Evolutionary conservation across 129 eudicot genomes (phyloP).

Genomic region (Tagetes erecta): DNA sequence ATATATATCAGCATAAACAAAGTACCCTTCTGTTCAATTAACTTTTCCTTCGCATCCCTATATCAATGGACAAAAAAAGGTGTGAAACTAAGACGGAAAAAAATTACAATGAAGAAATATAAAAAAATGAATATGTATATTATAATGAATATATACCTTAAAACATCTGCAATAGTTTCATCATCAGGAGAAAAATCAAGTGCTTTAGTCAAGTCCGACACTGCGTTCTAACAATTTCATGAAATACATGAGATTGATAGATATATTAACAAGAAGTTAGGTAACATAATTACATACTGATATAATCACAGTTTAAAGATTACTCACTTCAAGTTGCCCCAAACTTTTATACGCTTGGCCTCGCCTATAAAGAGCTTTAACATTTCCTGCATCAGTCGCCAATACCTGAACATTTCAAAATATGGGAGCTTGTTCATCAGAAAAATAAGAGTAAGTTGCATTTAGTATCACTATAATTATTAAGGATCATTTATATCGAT

Average conservation of each 20-base stretch:
- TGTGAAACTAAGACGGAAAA: not conserved
- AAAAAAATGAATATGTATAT: not conserved
- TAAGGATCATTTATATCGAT: not conserved
- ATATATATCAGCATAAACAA: not conserved
- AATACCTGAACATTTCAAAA: constrained; percentile 58
- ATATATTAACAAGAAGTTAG: not conserved
- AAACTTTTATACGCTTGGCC: constrained; percentile 89
- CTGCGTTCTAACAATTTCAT: constrained; percentile 56
- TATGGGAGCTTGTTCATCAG: constrained; percentile 4
- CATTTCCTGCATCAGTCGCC: constrained; percentile 62
- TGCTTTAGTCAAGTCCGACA: constrained; percentile 70
- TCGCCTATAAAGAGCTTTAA: constrained; percentile 94
- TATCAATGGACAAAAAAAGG: not conserved
- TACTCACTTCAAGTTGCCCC: constrained; percentile 71
- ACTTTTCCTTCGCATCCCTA: constrained; percentile 67
- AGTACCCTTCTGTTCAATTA: constrained; percentile 55
- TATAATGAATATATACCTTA: constrained; percentile 52
- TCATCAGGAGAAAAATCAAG: constrained; percentile 86
- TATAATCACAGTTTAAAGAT: constrained; percentile 5
- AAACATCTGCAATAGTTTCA: constrained; percentile 87
- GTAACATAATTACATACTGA: constrained; percentile 1
- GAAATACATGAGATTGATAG: constrained; percentile 17
- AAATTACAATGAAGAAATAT: not conserved
- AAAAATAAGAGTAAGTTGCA: not conserved
- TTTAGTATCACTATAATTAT: not conserved